These are phyloP conservation scores for Rickenella mellea DNA, from an alignment of 768 basidiomycete genomes.

Conservation along the genomic window DNA sequence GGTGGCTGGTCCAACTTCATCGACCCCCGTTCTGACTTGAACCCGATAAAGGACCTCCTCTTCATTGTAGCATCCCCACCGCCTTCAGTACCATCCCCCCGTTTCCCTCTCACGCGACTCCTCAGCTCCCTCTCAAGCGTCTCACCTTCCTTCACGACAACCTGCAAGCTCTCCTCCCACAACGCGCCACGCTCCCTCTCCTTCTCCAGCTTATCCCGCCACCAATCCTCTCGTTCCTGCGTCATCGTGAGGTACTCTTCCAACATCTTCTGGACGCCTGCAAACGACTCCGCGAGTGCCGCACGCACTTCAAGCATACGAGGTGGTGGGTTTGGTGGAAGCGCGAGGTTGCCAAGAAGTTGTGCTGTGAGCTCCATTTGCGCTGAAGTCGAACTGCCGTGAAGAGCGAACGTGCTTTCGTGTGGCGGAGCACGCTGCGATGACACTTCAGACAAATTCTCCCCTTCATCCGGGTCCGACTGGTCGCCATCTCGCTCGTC, in stretches of 20 bases:
- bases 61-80: background rate
- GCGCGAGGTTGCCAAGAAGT: slow-evolving; percentile 41
- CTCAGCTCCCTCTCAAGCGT: slow-evolving; percentile 70
- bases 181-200: slow-evolving; percentile 56
- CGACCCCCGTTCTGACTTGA: background rate
- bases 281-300: slow-evolving; percentile 53
- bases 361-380: slow-evolving; percentile 74
- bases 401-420: slow-evolving; percentile 47
- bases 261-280: slow-evolving; percentile 47
- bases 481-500: slow-evolving; percentile 8
- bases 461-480: slow-evolving; percentile 27
- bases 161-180: slow-evolving; percentile 88
- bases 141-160: slow-evolving; percentile 81
- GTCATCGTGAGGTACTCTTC: slow-evolving; percentile 62
- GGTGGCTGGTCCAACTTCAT: background rate
- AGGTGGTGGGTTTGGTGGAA: slow-evolving; percentile 19
- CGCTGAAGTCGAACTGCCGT: slow-evolving; percentile 58
- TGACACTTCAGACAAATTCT: slow-evolving; percentile 34
- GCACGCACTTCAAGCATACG: slow-evolving; percentile 27
- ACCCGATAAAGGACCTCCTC: background rate
- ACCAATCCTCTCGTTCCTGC: slow-evolving; percentile 76
- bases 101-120: slow-evolving; percentile 49
- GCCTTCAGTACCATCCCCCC: slow-evolving; percentile 20
- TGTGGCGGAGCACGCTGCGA: slow-evolving; percentile 42
- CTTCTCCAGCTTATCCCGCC: slow-evolving; percentile 49